Base-by-base conservation (phyloP, 2,329 filamentous ascomycete genomes). In the Phaeophleospora eucalypticola region DNA sequence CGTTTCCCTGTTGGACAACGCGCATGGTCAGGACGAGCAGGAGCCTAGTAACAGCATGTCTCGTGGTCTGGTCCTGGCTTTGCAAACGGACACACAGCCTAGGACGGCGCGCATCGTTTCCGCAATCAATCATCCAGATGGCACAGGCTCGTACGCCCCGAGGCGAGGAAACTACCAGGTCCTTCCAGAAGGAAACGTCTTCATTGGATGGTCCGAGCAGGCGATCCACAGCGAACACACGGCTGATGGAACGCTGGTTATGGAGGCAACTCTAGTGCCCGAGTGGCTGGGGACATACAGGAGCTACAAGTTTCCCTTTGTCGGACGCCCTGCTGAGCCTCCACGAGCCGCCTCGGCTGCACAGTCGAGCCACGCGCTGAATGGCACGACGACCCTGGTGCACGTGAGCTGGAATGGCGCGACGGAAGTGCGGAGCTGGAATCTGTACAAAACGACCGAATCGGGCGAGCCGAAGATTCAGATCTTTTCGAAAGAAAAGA, bases 341-440 rank as follows among this genome's bases (percentile, higher is more conserved):
- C 74, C 75, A 0, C 58, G 56, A 14, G 48, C 55, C 7, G 50
- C 50, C 36, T 65, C 67, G 0, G 60, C 69, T 4, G 63, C 10
- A 29, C 56, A 7, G 46, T 20, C 29, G 1, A 50, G 40, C 17
- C 15, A 38, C 8, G 40, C 34, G n/a, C 20, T 40, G 29, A 48
- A 51, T n/a, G 37, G 41, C 6, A 51, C 59, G 1, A 61, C 59
- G 0, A 63, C 52, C 4, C 59, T 65, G 3, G 52, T 71, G 3
- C 79, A 77, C 58, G 74, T 78, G 0, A 76, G 71, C n/a, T 73
- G 71, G 71, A 73, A 73, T 47, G 70, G 71, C 4, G 70, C 69
- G 0, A 73, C 71, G 1, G 51, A 53, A 36, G 42, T 53, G 15
- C 33, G 8, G 4, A 37, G 24, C 20, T 55, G 52, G 52, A 46